Evolutionary conservation across 257 asterid genomes (phyloP), one percentile per base, ranked within the genome.

Genomic region (Gentiana macrophylla): DNA sequence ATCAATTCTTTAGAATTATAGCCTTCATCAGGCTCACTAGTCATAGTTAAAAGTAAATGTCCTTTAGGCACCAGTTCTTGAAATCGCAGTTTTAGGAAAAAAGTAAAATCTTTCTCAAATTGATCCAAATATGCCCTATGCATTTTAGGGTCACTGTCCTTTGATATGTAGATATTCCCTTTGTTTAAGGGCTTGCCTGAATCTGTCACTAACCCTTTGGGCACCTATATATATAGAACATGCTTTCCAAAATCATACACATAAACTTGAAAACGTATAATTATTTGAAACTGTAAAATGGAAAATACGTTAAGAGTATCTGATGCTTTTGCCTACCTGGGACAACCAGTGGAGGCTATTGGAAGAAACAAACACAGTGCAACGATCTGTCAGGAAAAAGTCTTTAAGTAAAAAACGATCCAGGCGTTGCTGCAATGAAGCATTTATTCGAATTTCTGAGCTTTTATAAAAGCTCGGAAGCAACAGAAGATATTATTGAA

Each of bases 261-360:
- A 15, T 15, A 15, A 15, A 15, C 24, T 15, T 15, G 24, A 15
- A 15, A 15, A 15, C 24, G 24, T 15, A 15, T 15, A 0, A 15
- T 15, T 15, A 15, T 15, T 15, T 15, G 24, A 15, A 15, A 15
- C 24, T 15, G 24, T 15, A 15, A 15, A 15, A 15, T 15, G 24
- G 24, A 0, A 15, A 15, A 15, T 15, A 15, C 24, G 24, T 15
- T 15, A 15, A 15, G 24, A 15, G 24, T 15, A 15, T 15, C 24
- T 15, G 24, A 15, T 15, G 24, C 24, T 15, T 15, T 15, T 15
- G 24, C 24, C 24, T 15, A 49, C 86, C 80, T 76, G 80, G 45
- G 83, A 76, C 52, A 79, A 74, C 86, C 86, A 79, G 6, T 73
- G 83, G 12, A 79, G 52, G 61, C 78, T 67, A 45, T 45, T 62